Conservation (phyloP, 2,329 filamentous ascomycete species). For the Phoma sp. region DNA sequence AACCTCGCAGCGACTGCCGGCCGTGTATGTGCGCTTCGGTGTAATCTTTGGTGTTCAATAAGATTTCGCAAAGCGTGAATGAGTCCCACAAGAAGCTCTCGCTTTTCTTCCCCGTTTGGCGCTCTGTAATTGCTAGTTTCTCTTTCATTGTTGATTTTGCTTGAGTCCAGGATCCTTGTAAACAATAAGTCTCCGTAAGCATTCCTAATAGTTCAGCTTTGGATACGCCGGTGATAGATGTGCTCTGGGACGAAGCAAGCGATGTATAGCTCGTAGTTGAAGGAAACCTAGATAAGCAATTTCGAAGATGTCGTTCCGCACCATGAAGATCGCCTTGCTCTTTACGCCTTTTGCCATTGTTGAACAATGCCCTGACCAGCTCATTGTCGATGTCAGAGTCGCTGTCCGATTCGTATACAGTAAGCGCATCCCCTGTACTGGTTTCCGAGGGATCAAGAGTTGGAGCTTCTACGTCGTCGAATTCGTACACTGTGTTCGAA, state of each 20-base stretch:
- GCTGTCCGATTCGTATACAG: conserved; percentile 24
- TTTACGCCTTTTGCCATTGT: conserved; percentile 22
- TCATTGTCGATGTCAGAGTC: conserved; percentile 30
- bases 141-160: conserved; percentile 26
- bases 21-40: conserved; percentile 28
- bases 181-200: conserved; percentile 21
- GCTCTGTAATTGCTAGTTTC: conserved; percentile 28
- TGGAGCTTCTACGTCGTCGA: conserved; percentile 19
- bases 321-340: conserved; percentile 19
- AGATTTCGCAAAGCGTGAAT: conserved; percentile 20
- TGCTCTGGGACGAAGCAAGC: conserved; percentile 13
- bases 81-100: conserved; percentile 23
- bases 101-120: conserved; percentile 24
- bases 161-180: conserved; percentile 17
- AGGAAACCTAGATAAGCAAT: conserved; percentile 22
- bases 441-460: conserved; percentile 18
- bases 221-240: conserved; percentile 12
- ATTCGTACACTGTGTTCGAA: conserved; percentile 31
- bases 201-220: conserved; percentile 20
- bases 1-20: conserved; percentile 25
- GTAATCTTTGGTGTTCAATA: conserved; percentile 27
- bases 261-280: conserved; percentile 17
- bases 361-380: conserved; percentile 25
- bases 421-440: conserved; percentile 12
- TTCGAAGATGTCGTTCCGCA: conserved; percentile 23